phyloP scores from a whole-genome alignment of 2,329 filamentous ascomycete genomes.

The Blumeria graminis region DNA sequence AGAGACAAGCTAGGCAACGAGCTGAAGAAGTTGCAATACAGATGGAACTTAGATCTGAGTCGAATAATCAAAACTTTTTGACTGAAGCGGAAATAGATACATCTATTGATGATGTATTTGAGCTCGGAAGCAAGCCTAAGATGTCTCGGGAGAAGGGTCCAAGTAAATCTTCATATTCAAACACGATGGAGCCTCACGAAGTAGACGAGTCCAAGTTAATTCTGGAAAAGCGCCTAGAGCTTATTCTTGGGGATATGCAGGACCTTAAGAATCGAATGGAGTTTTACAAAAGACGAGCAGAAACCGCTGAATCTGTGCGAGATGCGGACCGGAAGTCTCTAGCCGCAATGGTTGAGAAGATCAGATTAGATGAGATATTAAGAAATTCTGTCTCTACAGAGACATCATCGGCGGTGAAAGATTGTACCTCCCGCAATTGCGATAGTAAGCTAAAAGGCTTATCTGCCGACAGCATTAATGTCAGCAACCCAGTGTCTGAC shows the following conservation, averaged over 20 bases:
- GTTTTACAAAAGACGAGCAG: slow-evolving; percentile 49
- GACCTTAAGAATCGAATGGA: slow-evolving; percentile 21
- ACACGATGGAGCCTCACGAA: slow-evolving; percentile 45
- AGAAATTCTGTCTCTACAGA: slow-evolving; percentile 9
- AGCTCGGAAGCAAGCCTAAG: slow-evolving; percentile 17
- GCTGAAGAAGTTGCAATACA: slow-evolving; percentile 63
- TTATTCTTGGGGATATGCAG: slow-evolving; percentile 13
- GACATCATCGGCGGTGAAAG: slow-evolving; percentile 4
- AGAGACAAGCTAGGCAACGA: slow-evolving; percentile 56
- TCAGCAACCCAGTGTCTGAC: background rate
- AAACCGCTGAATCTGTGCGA: slow-evolving; percentile 57
- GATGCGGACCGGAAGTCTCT: slow-evolving; percentile 48
- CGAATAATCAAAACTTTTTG: slow-evolving; percentile 18
- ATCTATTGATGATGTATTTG: slow-evolving; percentile 22
- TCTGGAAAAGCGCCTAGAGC: slow-evolving; percentile 11
- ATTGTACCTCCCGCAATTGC: background rate
- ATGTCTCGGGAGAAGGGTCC: slow-evolving; percentile 10
- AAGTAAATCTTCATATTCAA: background rate
- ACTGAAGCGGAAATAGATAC: slow-evolving; percentile 18
- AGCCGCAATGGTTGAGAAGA: slow-evolving; percentile 67
- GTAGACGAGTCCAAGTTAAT: slow-evolving; percentile 47
- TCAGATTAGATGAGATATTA: slow-evolving; percentile 43
- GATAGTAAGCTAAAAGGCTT: background rate
- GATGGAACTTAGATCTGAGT: slow-evolving; percentile 17
- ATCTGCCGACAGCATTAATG: background rate